Conservation (phyloP, 441 rosid genomes). For the Euphorbia celastroides region DNA sequence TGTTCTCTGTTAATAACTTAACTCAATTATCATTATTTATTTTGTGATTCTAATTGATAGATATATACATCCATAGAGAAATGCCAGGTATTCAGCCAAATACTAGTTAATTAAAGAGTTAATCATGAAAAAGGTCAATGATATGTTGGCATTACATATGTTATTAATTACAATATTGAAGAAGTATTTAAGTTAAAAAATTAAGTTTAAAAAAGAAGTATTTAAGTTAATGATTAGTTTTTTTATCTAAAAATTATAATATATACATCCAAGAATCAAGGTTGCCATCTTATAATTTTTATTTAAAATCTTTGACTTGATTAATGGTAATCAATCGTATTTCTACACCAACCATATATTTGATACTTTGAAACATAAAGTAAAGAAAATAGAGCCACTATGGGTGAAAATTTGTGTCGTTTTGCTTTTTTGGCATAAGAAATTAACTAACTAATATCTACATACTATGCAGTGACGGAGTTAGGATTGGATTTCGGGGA, state of each 20-base stretch:
- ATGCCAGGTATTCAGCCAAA: background rate
- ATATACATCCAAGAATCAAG: background rate
- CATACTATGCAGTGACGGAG: background rate
- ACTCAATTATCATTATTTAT: background rate
- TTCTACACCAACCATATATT: slow-evolving; percentile 24
- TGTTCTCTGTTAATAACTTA: background rate
- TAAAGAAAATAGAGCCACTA: slow-evolving; percentile 24
- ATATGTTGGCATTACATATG: background rate
- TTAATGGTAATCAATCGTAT: slow-evolving; percentile 21
- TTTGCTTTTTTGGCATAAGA: background rate
- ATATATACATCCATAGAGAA: background rate
- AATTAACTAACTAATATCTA: background rate
- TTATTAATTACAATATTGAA: background rate
- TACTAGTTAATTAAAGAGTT: background rate
- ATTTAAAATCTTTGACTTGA: too few relatives aligned
- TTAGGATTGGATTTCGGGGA: too few relatives aligned
- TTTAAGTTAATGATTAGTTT: background rate
- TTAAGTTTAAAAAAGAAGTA: too few relatives aligned
- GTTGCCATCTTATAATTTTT: background rate
- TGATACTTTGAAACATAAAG: slow-evolving; percentile 24
- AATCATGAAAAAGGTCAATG: background rate
- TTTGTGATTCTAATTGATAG: background rate
- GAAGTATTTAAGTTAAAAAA: background rate
- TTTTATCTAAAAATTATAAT: background rate
- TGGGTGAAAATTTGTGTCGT: slow-evolving; percentile 1